A percentile compares a stretch with the other conserved stretches of the same genome.
These are phyloP conservation scores for Lactarius hatsudake DNA, from an alignment of 768 basidiomycete species.

Conservation along the genomic window DNA sequence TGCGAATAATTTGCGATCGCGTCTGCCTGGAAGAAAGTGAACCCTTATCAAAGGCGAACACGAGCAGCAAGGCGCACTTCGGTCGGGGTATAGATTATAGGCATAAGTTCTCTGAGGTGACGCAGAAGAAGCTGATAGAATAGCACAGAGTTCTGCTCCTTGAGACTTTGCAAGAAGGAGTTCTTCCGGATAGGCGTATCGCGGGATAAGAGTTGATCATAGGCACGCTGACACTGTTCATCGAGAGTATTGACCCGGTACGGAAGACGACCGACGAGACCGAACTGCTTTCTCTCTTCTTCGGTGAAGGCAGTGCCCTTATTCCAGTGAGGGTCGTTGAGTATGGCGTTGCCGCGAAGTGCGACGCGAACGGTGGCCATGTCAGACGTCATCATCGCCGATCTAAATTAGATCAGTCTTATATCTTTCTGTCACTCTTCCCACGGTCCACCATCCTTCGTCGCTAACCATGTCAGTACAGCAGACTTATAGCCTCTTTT, in stretches of 20 bases:
- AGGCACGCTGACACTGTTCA: conserved; percentile 73
- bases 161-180: conserved; percentile 70
- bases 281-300: conserved; percentile 67
- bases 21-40: conserved; percentile 51
- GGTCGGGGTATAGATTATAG: conserved; percentile 82
- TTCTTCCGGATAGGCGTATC: conserved; percentile 57
- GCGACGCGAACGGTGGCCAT: conserved; percentile 40
- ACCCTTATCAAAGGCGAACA: background rate
- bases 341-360: conserved; percentile 58
- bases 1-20: conserved; percentile 84
- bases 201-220: conserved; percentile 50
- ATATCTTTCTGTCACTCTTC: conserved; percentile 6
- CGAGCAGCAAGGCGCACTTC: conserved; percentile 43
- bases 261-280: conserved; percentile 43
- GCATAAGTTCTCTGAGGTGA: conserved; percentile 50
- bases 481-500: conserved; percentile 67
- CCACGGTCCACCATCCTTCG: background rate
- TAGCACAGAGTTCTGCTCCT: conserved; percentile 78
- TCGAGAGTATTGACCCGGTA: conserved; percentile 53
- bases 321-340: conserved; percentile 67
- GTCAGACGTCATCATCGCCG: background rate
- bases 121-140: conserved; percentile 60
- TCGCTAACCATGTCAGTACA: background rate
- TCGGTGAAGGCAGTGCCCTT: conserved; percentile 77
- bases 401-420: conserved; percentile 4